A percentile compares a stretch with the other conserved stretches of the same genome.
phyloP scores from a whole-genome alignment of 139 green algal species.

The Chlamydomonas applanata region DNA sequence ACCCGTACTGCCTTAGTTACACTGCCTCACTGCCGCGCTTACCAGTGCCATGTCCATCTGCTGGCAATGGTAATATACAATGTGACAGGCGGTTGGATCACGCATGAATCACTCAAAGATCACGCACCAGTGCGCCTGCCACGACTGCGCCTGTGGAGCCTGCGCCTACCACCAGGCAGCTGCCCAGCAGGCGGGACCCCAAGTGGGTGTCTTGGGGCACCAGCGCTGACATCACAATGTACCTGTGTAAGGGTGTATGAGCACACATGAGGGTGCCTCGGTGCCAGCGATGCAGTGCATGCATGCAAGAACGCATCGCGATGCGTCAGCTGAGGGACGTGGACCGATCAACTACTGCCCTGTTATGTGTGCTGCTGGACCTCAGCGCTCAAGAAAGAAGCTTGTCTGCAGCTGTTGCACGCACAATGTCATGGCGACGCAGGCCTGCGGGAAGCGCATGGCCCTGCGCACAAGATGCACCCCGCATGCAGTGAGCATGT shows the following conservation, averaged over 20 bases:
- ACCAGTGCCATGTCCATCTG: not conserved
- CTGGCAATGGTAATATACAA: not conserved
- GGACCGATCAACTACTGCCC: too few species aligned
- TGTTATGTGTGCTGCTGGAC: too few species aligned
- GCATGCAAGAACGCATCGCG: too few species aligned
- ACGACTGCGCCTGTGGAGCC: not conserved
- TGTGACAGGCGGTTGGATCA: too few species aligned
- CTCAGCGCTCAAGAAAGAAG: too few species aligned
- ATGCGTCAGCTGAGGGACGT: too few species aligned
- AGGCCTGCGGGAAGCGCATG: constrained; percentile 8
- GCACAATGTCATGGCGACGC: constrained; percentile 9
- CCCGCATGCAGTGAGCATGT: not conserved
- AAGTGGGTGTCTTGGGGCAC: constrained; percentile 16
- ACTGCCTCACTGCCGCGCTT: not conserved
- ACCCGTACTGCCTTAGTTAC: not conserved
- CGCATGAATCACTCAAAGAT: not conserved
- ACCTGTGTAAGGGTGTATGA: too few species aligned
- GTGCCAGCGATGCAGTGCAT: too few species aligned
- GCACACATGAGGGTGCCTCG: too few species aligned
- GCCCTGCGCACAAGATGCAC: not conserved
- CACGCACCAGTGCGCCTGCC: not conserved
- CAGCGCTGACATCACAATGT: constrained; percentile 8
- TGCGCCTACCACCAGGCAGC: constrained; percentile 18
- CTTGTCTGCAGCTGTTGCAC: too few species aligned
- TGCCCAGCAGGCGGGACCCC: constrained; percentile 12